Base-by-base conservation (phyloP, 257 asterid genomes). In the Rhazya stricta region DNA sequence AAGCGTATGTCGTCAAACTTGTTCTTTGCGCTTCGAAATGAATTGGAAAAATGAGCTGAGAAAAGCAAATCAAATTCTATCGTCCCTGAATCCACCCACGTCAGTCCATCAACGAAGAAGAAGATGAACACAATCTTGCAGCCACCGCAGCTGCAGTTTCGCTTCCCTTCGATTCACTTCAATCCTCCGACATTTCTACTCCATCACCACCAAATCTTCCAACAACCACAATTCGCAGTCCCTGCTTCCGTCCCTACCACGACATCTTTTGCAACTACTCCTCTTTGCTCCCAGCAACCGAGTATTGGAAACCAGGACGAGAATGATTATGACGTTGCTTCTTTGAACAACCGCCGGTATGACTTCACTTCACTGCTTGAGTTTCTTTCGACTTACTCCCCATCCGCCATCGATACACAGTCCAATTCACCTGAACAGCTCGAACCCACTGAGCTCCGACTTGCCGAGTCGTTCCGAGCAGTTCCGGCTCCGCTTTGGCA, bases 401-500 rank as follows among this genome's bases (percentile, higher is more conserved):
- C 85, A 25, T 42, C 81, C 76, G 81, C n/a, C 1, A 58, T 62
- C 58, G 79, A n/a, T 56, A 56, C 83, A 48, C 76, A 67, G 5
- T 78, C 87, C 69, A 84, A 53, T 76, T 82, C 91, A 4, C 88
- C 94, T 5, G 45, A 85, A 58, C 82, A 72, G 21, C 87, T 85
- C 72, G 85, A 91, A 83, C 84, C 82, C 51, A 50, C 74, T 2
- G 97, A 91, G 84, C 89, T 90, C 80, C 84, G 77, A 2, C 91
- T 94, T 61, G 96, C 84, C 61, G 91, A 91, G 83, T 80, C 89
- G 6, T 94, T 88, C 83, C 85, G 91, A 81, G 96, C 96, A 9
- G 97, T 94, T 1, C 97, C 98, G 2, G 95, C 95, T 37, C 96
- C 97, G 3, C 85, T 86, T 53, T 94, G 98, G 98, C 98, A 94